phyloP scores from a whole-genome alignment of 2,329 filamentous ascomycete species.

The Pseudogymnoascus sp. region DNA sequence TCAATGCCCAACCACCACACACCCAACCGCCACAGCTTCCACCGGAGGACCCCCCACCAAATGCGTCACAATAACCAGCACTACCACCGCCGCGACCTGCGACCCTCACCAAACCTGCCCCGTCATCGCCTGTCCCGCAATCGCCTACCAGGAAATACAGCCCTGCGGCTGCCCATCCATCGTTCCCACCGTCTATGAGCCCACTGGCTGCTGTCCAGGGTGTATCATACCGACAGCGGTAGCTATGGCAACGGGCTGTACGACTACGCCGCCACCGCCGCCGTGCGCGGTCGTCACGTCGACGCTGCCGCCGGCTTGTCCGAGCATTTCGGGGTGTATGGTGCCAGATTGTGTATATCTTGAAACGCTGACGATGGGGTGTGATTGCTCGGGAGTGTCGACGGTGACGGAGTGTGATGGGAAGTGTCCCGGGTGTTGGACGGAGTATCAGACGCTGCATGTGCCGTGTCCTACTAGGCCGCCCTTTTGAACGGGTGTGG shows the following conservation, averaged over 20 bases:
- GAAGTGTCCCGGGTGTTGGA: not conserved
- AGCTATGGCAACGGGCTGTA: not conserved
- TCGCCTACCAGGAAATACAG: not conserved
- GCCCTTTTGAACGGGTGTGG: not conserved
- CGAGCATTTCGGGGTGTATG: not conserved
- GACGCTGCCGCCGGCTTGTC: not conserved
- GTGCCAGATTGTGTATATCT: not conserved
- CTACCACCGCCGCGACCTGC: not conserved
- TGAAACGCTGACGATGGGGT: not conserved
- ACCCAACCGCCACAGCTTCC: not conserved
- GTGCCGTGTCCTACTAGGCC: not conserved
- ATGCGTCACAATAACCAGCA: not conserved
- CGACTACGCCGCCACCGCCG: not conserved
- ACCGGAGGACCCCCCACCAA: not conserved
- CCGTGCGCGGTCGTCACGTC: not conserved
- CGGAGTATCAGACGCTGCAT: not conserved
- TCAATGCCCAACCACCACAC: not conserved
- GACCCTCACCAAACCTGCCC: not conserved
- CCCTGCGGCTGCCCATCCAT: not conserved
- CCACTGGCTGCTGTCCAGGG: not conserved
- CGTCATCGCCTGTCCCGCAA: not conserved
- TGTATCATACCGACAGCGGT: not conserved
- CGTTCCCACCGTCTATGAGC: not conserved
- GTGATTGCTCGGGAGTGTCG: not conserved
- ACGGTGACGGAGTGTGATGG: slow-evolving; percentile 1